phyloP scores from a whole-genome alignment of 768 basidiomycete species.

The Leucosporidium yakuticum region DNA sequence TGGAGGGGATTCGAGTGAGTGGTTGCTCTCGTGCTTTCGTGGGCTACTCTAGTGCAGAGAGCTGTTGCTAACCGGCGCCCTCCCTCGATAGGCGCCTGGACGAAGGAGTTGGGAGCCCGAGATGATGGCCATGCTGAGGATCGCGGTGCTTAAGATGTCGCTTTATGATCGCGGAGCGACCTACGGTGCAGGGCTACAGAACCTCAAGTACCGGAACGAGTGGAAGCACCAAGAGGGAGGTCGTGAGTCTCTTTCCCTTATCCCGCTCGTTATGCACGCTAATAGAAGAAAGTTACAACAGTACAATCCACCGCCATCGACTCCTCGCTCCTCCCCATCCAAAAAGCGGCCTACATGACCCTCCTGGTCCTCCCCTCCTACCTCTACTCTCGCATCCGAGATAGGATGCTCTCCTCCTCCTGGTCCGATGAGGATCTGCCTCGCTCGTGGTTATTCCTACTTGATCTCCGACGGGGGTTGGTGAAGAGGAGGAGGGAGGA shows the following conservation, averaged over 20 bases:
- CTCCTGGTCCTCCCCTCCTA: conserved; percentile 32
- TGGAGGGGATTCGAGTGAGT: conserved; percentile 63
- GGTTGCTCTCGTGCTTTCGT: background rate
- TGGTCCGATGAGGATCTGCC: conserved; percentile 38
- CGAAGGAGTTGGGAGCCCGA: conserved; percentile 32
- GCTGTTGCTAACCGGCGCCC: background rate
- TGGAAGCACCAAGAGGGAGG: background rate
- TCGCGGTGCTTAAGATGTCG: conserved; percentile 72
- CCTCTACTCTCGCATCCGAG: conserved; percentile 22
- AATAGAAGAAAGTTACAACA: background rate
- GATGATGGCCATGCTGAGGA: conserved; percentile 48
- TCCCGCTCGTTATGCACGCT: background rate
- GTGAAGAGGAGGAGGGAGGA: conserved; percentile 21
- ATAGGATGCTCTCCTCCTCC: conserved; percentile 31
- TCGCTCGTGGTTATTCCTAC: conserved; percentile 12
- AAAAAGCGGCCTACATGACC: conserved; percentile 26
- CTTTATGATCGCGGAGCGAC: conserved; percentile 73
- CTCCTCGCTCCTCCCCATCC: conserved; percentile 3
- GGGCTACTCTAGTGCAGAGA: too few relatives aligned
- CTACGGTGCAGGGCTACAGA: conserved; percentile 78
- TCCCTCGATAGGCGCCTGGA: background rate
- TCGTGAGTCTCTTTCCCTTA: background rate
- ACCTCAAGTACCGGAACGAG: conserved; percentile 54
- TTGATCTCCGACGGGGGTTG: conserved; percentile 14
- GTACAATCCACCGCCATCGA: conserved; percentile 33